Evolutionary conservation across 2,329 filamentous ascomycete species (phyloP).

Genomic region (Paraconiothyrium sp.): DNA sequence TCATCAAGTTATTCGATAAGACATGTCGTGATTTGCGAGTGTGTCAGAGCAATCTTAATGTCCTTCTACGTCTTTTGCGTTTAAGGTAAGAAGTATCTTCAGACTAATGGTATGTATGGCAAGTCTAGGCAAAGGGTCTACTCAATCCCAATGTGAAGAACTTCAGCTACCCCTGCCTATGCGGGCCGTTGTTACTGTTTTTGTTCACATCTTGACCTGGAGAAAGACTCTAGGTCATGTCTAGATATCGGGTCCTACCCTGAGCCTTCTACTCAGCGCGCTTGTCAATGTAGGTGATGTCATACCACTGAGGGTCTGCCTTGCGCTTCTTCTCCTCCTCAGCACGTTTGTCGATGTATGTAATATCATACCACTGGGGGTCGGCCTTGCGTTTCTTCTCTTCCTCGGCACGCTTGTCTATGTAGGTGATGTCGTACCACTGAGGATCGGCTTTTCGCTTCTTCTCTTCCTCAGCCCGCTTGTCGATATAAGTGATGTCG

Average conservation of each 20-base stretch:
- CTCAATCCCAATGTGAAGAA: not conserved
- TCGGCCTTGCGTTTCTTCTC: slow-evolving; percentile 20
- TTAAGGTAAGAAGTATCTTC: no score
- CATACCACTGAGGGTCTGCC: slow-evolving; percentile 16
- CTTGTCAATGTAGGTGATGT: slow-evolving; percentile 20
- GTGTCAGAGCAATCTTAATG: not conserved
- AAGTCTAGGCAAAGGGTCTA: not conserved
- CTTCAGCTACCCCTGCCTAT: not conserved
- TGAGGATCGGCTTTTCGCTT: slow-evolving; percentile 11
- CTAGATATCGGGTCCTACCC: not conserved
- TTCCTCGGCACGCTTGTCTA: slow-evolving; percentile 11
- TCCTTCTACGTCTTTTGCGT: no score
- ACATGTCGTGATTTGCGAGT: not conserved
- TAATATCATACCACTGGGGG: slow-evolving; percentile 17
- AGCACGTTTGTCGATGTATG: slow-evolving; percentile 18
- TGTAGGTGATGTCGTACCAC: slow-evolving; percentile 18
- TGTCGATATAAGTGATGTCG: slow-evolving; percentile 14
- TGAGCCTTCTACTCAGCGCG: slow-evolving; percentile 8
- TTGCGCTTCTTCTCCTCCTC: slow-evolving; percentile 18
- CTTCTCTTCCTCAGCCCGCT: slow-evolving; percentile 3
- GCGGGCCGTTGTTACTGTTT: not conserved
- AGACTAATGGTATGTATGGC: no score
- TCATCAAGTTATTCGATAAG: not conserved
- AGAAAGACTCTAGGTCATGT: not conserved
- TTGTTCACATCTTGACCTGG: not conserved